Base-by-base conservation (phyloP, 2,329 filamentous ascomycete species). In the Colletotrichum acutatum region DNA sequence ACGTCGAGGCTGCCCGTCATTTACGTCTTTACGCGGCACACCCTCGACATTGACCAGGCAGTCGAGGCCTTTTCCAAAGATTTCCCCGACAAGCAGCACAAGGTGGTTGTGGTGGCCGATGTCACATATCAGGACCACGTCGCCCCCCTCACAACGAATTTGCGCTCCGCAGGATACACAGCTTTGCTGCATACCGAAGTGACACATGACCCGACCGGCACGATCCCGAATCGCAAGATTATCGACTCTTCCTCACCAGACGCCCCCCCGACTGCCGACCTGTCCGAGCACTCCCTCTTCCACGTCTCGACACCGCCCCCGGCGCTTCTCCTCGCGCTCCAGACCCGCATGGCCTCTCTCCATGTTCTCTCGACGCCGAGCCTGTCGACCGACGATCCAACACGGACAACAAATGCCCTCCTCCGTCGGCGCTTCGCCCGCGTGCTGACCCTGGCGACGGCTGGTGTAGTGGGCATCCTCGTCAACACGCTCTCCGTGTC, bases 401-500 rank as follows among this genome's bases (percentile, higher is more conserved):
- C 81, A 8, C 80, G 79, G 61, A 85, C 86, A 8, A 88, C 90
- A 1, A 82, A 86, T 4, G 84, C 85, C 4, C 82, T 90, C 11
- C 90, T 99, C 19, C 92, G 94, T 30, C 93, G 97, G 2, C 94
- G 97, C 49, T 99, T 98, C 82, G 97, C 93, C 1, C 91, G 97
- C 71, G 88, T 98, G 12, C 93, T 96, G 1, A 91, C 91, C 0
- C 90, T 98, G 32, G 91, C 92, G 22, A 94, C 95, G 0, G 93
- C 92, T 0, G 91, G 95, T 24, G 91, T 98, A 63, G 95, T 98
- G 77, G 97, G 97, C 8, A 98, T 99, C 74, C 86, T 99, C 1
- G 95, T 99, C 82, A 98, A 98, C 83, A 99, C 97, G 0, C 90
- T 99, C 5, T 96, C 93, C 26, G 95, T 98, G 6, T 91, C 93